Evolutionary conservation across 768 basidiomycete species (phyloP).

Genomic region (Phylloporus rhodoxanthus): DNA sequence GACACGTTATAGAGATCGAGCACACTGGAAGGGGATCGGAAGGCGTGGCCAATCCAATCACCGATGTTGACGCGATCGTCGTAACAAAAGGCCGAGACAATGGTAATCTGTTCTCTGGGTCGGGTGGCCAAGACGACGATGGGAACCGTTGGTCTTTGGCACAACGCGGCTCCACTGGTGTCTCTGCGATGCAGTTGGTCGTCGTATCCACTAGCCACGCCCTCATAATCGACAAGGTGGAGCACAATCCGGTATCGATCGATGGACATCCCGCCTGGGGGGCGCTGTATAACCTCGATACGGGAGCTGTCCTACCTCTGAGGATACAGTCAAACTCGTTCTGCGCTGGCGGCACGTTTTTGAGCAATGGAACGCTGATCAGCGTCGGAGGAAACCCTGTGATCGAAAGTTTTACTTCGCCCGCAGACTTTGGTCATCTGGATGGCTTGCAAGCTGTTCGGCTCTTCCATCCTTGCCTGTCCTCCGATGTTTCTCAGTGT

Average conservation of each 20-base stretch:
- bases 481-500: slow-evolving; percentile 44
- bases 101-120: background rate
- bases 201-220: slow-evolving; percentile 66
- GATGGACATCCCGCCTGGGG: slow-evolving; percentile 79
- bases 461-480: slow-evolving; percentile 61
- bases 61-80: slow-evolving; percentile 63
- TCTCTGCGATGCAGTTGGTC: slow-evolving; percentile 71
- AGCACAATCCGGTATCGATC: slow-evolving; percentile 74
- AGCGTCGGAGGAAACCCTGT: slow-evolving; percentile 82
- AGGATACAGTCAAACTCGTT: slow-evolving; percentile 75
- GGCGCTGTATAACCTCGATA: slow-evolving; percentile 63
- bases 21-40: slow-evolving; percentile 44
- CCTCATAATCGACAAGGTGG: slow-evolving; percentile 77
- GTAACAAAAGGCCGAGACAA: slow-evolving; percentile 43
- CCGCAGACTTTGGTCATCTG: slow-evolving; percentile 71
- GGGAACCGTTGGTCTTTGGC: slow-evolving; percentile 46
- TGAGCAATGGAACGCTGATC: slow-evolving; percentile 70
- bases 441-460: slow-evolving; percentile 72
- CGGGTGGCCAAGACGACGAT: background rate
- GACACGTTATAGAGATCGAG: slow-evolving; percentile 60
- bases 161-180: slow-evolving; percentile 67
- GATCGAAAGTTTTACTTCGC: slow-evolving; percentile 52
- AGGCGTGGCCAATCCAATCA: slow-evolving; percentile 30
- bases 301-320: slow-evolving; percentile 56
- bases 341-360: slow-evolving; percentile 76